These are phyloP conservation scores for Hypoxylon subgilvum DNA, from an alignment of 495 filamentous ascomycete genomes.

Conservation along the genomic window DNA sequence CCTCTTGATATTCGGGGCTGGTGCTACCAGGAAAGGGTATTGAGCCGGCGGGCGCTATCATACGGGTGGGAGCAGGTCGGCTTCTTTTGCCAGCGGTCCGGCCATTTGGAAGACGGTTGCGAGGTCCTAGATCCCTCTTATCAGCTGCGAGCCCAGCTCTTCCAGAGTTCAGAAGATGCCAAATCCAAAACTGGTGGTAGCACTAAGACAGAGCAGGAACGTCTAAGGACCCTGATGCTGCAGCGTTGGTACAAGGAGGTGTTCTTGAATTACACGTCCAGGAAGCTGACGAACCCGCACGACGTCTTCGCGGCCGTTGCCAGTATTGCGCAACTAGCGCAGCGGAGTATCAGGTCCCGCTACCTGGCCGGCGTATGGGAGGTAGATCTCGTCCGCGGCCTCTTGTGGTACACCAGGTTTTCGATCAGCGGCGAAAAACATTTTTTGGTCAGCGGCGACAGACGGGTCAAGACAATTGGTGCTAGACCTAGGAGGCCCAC, in stretches of 20 bases:
- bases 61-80: conserved; percentile 37
- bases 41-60: conserved; percentile 42
- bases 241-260: conserved; percentile 14
- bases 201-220: neutral
- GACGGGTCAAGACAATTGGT: neutral
- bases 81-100: conserved; percentile 39
- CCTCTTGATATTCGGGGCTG: conserved; percentile 14
- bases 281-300: conserved; percentile 16
- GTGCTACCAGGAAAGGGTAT: conserved; percentile 47
- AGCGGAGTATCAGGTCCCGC: conserved; percentile 16
- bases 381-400: conserved; percentile 19
- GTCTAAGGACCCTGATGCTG: conserved; percentile 11
- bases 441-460: neutral
- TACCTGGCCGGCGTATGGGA: conserved; percentile 33
- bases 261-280: conserved; percentile 11
- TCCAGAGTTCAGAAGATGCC: neutral
- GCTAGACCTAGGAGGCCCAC: conserved; percentile 3
- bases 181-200: neutral
- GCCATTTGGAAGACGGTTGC: conserved; percentile 8
- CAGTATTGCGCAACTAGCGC: conserved; percentile 24
- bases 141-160: conserved; percentile 4
- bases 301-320: conserved; percentile 28
- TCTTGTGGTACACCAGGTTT: conserved; percentile 19
- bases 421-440: neutral
- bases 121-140: neutral